These are phyloP conservation scores for Basipetospora sp. DNA, from an alignment of 2,329 filamentous ascomycete species.

Conservation along the genomic window DNA sequence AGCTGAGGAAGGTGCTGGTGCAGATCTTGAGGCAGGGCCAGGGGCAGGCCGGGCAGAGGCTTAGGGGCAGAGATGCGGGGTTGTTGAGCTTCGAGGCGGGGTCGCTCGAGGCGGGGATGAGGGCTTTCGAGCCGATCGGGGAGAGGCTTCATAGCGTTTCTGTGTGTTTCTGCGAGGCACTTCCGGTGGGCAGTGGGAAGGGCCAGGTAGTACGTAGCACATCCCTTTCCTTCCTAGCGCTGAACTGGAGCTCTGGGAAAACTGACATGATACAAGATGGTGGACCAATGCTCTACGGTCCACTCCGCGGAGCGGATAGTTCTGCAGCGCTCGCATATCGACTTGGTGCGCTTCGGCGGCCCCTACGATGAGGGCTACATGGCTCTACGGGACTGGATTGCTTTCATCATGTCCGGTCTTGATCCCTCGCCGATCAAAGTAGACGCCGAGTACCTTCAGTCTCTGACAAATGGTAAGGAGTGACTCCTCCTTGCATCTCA, in stretches of 20 bases:
- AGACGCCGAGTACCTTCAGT: not conserved
- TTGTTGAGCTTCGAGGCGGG: not conserved
- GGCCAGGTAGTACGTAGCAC: conserved; percentile 1
- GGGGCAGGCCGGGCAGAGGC: no score
- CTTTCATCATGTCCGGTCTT: not conserved
- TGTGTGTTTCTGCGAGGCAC: conserved; percentile 5
- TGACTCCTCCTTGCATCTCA: not conserved
- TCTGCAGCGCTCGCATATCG: conserved; percentile 3
- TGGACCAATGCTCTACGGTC: not conserved
- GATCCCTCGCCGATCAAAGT: not conserved
- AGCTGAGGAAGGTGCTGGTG: conserved; percentile 1
- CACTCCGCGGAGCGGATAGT: conserved; percentile 1
- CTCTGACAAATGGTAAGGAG: not conserved
- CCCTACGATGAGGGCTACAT: conserved; percentile 1
- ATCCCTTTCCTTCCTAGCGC: no score
- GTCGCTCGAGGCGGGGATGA: conserved; percentile 1
- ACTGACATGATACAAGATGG: conserved; percentile 3
- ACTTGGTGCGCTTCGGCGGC: conserved; percentile 3
- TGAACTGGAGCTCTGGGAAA: not conserved
- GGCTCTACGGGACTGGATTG: conserved; percentile 2
- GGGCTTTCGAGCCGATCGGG: not conserved
- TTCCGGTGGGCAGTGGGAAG: not conserved
- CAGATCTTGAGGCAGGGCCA: not conserved
- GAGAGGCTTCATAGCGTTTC: conserved; percentile 3
- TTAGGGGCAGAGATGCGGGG: not conserved